Percentiles rank a stretch among this genome's conserved stretches.
Conservation (phyloP, 78 protist species). For the Paratrimastix pyriformis region DNA sequence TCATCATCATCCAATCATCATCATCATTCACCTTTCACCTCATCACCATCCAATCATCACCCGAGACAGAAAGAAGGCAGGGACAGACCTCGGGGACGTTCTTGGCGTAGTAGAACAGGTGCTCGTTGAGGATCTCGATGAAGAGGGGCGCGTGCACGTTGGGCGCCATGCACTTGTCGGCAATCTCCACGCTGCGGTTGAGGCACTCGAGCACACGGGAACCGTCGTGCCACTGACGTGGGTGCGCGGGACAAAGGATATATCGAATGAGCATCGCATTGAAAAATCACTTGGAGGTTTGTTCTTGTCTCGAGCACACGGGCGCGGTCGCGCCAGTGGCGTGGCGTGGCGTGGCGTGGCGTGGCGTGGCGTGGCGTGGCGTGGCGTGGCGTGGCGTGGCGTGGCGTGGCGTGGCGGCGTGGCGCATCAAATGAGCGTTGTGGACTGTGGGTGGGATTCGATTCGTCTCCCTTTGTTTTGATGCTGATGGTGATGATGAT, state of each 20-base stretch:
- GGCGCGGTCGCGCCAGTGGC: background rate
- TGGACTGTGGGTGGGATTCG: background rate
- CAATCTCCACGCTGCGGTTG: background rate
- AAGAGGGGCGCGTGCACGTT: background rate
- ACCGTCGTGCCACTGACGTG: background rate
- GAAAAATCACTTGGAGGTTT: background rate
- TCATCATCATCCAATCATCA: too few relatives aligned
- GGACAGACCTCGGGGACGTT: background rate
- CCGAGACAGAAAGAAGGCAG: too few relatives aligned
- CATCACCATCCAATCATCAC: too few relatives aligned
- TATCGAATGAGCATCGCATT: background rate
- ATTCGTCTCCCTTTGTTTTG: background rate
- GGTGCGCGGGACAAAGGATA: background rate
- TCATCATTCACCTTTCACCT: too few relatives aligned
- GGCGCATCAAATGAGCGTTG: background rate
- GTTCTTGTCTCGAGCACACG: background rate
- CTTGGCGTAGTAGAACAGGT: background rate
- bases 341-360: background rate
- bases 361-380: too few relatives aligned
- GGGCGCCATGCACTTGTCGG: background rate
- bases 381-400: too few relatives aligned
- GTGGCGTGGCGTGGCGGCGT: too few relatives aligned
- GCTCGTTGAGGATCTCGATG: slow-evolving; percentile 7
- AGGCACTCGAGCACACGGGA: slow-evolving; percentile 12
- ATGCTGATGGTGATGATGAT: background rate